Conservation (phyloP, 2,329 filamentous ascomycete genomes). For the Lecanicillium sp. region DNA sequence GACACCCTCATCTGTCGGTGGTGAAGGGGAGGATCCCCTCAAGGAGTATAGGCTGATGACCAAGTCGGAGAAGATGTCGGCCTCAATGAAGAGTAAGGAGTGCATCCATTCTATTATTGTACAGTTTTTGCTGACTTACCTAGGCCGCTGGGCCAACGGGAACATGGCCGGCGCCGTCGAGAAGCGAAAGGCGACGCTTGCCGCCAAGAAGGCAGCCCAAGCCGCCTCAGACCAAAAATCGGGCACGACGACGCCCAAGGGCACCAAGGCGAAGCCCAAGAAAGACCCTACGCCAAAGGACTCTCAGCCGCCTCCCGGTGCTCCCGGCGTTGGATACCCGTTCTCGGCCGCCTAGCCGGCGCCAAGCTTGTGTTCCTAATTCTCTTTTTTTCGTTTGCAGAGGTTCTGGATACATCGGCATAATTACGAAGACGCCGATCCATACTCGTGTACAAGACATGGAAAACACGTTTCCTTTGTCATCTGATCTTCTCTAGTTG, state of each 20-base stretch:
- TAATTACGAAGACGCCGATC: neutral
- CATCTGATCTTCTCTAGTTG: neutral
- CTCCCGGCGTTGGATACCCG: constrained; percentile 5
- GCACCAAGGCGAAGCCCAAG: constrained; percentile 31
- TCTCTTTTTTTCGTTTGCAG: neutral
- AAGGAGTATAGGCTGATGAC: constrained; percentile 58
- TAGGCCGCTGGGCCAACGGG: constrained; percentile 55
- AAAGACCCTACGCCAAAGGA: constrained; percentile 26
- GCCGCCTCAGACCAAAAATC: constrained; percentile 33
- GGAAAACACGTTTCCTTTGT: neutral
- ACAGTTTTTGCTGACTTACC: neutral
- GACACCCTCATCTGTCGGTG: constrained; percentile 23
- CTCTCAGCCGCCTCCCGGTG: constrained; percentile 7
- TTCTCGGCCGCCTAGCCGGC: neutral
- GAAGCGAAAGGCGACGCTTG: constrained; percentile 54
- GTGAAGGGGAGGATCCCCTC: constrained; percentile 33
- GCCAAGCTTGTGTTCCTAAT: neutral
- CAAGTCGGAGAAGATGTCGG: constrained; percentile 62
- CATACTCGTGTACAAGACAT: neutral
- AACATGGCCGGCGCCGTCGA: constrained; percentile 56
- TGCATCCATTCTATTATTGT: constrained; percentile 9
- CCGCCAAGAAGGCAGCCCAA: constrained; percentile 50
- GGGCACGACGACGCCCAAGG: constrained; percentile 32
- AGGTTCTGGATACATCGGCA: neutral
- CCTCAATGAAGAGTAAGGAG: constrained; percentile 55